These are phyloP conservation scores for Thymus mandschuricus DNA, from an alignment of 257 asterid species.

Conservation along the genomic window DNA sequence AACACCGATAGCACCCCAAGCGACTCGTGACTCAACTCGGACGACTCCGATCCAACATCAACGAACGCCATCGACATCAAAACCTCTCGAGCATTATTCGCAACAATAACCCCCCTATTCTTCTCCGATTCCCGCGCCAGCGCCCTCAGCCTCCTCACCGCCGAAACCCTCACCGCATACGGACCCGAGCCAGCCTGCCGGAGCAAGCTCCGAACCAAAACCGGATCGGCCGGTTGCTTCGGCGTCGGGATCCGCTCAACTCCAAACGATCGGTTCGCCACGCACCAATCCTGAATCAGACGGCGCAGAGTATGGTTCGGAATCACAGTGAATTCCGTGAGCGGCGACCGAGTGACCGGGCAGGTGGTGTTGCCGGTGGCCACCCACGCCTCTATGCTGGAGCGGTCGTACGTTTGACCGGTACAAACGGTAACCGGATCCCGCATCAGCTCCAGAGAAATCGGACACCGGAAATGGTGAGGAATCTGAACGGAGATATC, in stretches of 20 bases:
- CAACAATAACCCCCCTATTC: slow-evolving; percentile 68
- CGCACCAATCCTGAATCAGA: slow-evolving; percentile 98
- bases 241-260: slow-evolving; percentile 95
- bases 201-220: slow-evolving; percentile 63
- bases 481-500: slow-evolving; percentile 83
- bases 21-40: slow-evolving; percentile 67
- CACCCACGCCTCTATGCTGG: slow-evolving; percentile 93
- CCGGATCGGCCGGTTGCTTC: slow-evolving; percentile 98
- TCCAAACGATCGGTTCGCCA: slow-evolving; percentile 76
- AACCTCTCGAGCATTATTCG: slow-evolving; percentile 54
- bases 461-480: slow-evolving; percentile 90
- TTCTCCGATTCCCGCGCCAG: slow-evolving; percentile 86
- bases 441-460: slow-evolving; percentile 89
- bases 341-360: slow-evolving; percentile 79
- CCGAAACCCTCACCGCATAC: slow-evolving; percentile 49
- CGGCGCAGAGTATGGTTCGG: slow-evolving; percentile 98
- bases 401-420: slow-evolving; percentile 95
- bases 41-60: slow-evolving; percentile 41
- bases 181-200: slow-evolving; percentile 54
- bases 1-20: slow-evolving; percentile 69
- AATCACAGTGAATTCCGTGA: slow-evolving; percentile 76
- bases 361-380: slow-evolving; percentile 95
- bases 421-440: slow-evolving; percentile 95
- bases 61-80: slow-evolving; percentile 55
- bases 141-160: slow-evolving; percentile 63